Conservation (phyloP, 805 yeast genomes). For the Candida gorgasii region DNA sequence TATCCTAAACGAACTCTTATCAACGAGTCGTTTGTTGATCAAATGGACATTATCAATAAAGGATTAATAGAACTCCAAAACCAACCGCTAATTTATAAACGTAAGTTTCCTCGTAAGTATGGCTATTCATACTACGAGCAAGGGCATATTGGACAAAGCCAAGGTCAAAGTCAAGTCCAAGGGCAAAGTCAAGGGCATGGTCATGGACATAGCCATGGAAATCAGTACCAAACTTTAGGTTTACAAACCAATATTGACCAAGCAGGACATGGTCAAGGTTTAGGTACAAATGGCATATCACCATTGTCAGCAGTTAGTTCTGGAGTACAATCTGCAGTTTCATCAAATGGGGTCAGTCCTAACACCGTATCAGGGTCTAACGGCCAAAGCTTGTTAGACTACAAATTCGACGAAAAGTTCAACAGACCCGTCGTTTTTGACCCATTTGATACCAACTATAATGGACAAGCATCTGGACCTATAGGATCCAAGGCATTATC, state of each 20-base stretch:
- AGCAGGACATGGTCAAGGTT: not conserved
- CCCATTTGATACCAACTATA: constrained; percentile 7
- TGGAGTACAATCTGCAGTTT: too few relatives aligned
- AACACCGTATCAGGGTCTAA: not conserved
- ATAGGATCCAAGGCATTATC: constrained; percentile 3
- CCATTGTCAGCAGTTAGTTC: too few relatives aligned
- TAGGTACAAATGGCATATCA: not conserved
- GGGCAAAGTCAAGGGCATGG: not conserved
- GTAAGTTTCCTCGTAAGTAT: constrained; percentile 10
- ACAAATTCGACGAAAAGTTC: not conserved
- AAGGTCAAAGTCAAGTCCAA: not conserved
- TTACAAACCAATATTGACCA: too few relatives aligned
- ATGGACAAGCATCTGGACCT: constrained; percentile 1
- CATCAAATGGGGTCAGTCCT: not conserved
- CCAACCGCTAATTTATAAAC: constrained; percentile 26
- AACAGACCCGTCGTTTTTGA: constrained; percentile 10
- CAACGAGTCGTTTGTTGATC: constrained; percentile 35
- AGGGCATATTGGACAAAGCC: not conserved
- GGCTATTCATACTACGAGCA: constrained; percentile 1
- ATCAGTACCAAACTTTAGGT: too few relatives aligned
- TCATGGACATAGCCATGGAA: too few relatives aligned
- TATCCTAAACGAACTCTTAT: constrained; percentile 22
- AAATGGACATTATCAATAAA: constrained; percentile 33
- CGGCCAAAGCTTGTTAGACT: not conserved
- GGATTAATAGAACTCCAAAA: constrained; percentile 32